Conservation (phyloP, 2,329 filamentous ascomycete species). For the Hirsutella rhossiliensis region DNA sequence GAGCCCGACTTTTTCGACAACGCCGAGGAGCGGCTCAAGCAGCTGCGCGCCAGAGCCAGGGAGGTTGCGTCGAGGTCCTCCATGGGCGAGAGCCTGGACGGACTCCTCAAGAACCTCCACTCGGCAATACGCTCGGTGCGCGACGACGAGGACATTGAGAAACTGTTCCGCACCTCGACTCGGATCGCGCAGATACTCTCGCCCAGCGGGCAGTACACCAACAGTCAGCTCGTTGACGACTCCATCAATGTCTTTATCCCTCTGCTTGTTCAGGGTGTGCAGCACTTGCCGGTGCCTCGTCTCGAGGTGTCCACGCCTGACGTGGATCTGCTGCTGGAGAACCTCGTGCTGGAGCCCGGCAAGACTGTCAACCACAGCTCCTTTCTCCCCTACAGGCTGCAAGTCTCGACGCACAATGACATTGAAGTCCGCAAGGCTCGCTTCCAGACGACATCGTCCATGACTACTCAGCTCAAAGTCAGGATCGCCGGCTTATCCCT, state of each 20-base stretch:
- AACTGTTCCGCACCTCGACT: constrained; percentile 53
- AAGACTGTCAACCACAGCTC: constrained; percentile 73
- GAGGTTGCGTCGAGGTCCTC: constrained; percentile 56
- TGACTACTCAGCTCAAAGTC: constrained; percentile 63
- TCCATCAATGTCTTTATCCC: constrained; percentile 72
- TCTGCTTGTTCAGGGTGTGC: constrained; percentile 60
- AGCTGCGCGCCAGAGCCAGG: constrained; percentile 41
- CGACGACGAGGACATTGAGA: constrained; percentile 59
- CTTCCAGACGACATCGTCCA: constrained; percentile 44
- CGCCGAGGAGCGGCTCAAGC: constrained; percentile 42
- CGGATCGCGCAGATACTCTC: constrained; percentile 60
- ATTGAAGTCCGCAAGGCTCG: constrained; percentile 72
- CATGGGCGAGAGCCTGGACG: constrained; percentile 61
- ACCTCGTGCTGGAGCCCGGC: constrained; percentile 81
- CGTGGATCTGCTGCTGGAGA: constrained; percentile 78
- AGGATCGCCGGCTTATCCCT: constrained; percentile 74
- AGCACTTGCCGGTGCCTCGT: constrained; percentile 81
- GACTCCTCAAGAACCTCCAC: constrained; percentile 56
- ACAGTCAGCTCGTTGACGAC: constrained; percentile 63
- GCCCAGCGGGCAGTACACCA: constrained; percentile 49
- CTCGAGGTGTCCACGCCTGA: constrained; percentile 78
- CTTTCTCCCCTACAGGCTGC: constrained; percentile 76
- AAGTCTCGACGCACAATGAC: constrained; percentile 75
- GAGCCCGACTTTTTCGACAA: constrained; percentile 80
- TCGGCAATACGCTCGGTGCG: constrained; percentile 56